phyloP scores from a whole-genome alignment of 2,329 filamentous ascomycete species.

The Dothistroma pini region DNA sequence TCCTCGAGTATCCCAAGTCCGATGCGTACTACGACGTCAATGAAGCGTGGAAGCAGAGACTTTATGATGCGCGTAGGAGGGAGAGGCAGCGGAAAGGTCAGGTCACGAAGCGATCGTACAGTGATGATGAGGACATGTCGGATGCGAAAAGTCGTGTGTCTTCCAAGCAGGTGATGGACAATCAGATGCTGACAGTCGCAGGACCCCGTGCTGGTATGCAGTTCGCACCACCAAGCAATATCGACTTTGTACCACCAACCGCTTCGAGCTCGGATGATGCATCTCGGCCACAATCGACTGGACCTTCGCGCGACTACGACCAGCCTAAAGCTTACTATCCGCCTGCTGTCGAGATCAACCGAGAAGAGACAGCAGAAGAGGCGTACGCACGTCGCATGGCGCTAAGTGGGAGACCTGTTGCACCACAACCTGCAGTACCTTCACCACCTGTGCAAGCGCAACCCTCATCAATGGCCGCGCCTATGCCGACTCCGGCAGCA shows the following conservation, averaged over 20 bases:
- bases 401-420: slow-evolving; percentile 43
- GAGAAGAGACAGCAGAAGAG: slow-evolving; percentile 65
- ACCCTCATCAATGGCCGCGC: slow-evolving; percentile 26
- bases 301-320: slow-evolving; percentile 11
- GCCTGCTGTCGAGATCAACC: slow-evolving; percentile 47
- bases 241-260: slow-evolving; percentile 26
- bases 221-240: slow-evolving; percentile 40
- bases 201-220: slow-evolving; percentile 38
- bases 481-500: slow-evolving; percentile 25
- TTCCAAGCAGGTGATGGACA: background rate
- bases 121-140: slow-evolving; percentile 34
- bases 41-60: slow-evolving; percentile 73
- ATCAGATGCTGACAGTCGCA: slow-evolving; percentile 11
- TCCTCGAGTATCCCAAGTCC: slow-evolving; percentile 78
- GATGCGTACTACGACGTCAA: slow-evolving; percentile 80
- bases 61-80: slow-evolving; percentile 67
- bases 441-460: background rate
- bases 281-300: slow-evolving; percentile 9
- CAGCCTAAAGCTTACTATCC: slow-evolving; percentile 39
- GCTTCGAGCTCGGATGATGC: slow-evolving; percentile 9
- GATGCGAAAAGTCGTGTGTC: slow-evolving; percentile 23
- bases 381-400: slow-evolving; percentile 62
- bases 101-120: slow-evolving; percentile 49
- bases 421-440: slow-evolving; percentile 4
- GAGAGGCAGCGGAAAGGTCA: slow-evolving; percentile 38